phyloP scores from a whole-genome alignment of 179 eudicot species.

The Spinacia oleracea region DNA sequence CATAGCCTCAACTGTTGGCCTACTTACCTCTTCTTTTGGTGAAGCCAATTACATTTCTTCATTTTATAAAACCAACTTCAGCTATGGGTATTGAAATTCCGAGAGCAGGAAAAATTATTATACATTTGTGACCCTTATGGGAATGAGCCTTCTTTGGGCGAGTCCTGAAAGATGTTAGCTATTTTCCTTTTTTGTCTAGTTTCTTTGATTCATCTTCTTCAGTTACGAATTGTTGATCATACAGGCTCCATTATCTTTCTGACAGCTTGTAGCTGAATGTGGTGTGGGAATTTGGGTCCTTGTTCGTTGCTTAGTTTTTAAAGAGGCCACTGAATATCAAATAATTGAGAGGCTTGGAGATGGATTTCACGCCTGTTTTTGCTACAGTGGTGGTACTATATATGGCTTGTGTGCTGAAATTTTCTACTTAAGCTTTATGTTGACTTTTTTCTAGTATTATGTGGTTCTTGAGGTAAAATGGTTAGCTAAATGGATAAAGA shows the following conservation, averaged over 20 bases:
- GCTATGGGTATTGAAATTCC: not conserved
- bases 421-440: slow-evolving; percentile 8
- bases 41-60: not conserved
- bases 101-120: slow-evolving; percentile 87
- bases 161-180: slow-evolving; percentile 24
- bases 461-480: not conserved
- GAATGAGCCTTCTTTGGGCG: slow-evolving; percentile 85
- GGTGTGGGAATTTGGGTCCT: slow-evolving; percentile 84
- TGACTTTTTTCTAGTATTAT: not conserved
- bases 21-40: not conserved
- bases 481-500: not conserved
- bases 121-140: slow-evolving; percentile 86
- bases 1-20: too few relatives aligned
- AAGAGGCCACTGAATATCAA: slow-evolving; percentile 52
- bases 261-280: slow-evolving; percentile 77
- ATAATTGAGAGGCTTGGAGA: slow-evolving; percentile 79
- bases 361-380: slow-evolving; percentile 84
- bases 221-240: not conserved
- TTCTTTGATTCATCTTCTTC: not conserved
- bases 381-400: slow-evolving; percentile 81
- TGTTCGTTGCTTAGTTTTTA: slow-evolving; percentile 75
- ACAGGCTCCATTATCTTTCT: slow-evolving; percentile 2
- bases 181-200: slow-evolving; percentile 5
- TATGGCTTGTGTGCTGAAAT: slow-evolving; percentile 7
- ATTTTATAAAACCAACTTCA: not conserved